phyloP scores from a whole-genome alignment of 495 filamentous ascomycete species.

The Tuber calosporum region DNA sequence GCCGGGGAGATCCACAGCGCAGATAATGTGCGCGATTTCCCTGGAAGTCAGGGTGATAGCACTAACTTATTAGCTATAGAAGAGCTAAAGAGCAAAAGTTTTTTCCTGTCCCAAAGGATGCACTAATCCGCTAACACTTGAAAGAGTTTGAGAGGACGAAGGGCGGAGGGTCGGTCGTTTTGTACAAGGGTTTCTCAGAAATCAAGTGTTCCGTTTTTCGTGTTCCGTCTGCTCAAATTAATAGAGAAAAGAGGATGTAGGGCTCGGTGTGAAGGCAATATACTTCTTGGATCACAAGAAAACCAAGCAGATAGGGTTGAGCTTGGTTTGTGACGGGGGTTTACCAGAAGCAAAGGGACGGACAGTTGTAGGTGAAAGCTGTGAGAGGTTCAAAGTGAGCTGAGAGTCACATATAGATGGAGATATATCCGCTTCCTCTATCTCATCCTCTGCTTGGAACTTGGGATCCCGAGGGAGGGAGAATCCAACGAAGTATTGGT shows the following conservation, averaged over 20 bases:
- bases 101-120: conserved; percentile 6
- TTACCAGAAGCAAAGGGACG: conserved; percentile 9
- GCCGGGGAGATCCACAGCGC: conserved; percentile 4
- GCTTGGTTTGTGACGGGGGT: conserved; percentile 10
- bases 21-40: not conserved
- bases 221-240: not conserved
- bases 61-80: conserved; percentile 23
- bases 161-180: conserved; percentile 17
- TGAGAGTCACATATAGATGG: conserved; percentile 31
- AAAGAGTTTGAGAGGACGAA: conserved; percentile 18
- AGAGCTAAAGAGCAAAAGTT: conserved; percentile 3
- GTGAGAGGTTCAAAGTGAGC: conserved; percentile 13
- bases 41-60: conserved; percentile 7
- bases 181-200: conserved; percentile 12
- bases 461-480: not conserved
- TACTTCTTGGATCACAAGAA: conserved; percentile 5
- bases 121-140: conserved; percentile 18
- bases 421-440: conserved; percentile 7
- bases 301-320: conserved; percentile 16
- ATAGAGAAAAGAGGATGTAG: not conserved
- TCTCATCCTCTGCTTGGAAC: conserved; percentile 3
- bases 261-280: not conserved
- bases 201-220: not conserved
- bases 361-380: conserved; percentile 8
- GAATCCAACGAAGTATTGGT: conserved; percentile 17